These are phyloP conservation scores for Piromyces sp. DNA, from an alignment of 192 early-diverging fungal species.

Conservation along the genomic window DNA sequence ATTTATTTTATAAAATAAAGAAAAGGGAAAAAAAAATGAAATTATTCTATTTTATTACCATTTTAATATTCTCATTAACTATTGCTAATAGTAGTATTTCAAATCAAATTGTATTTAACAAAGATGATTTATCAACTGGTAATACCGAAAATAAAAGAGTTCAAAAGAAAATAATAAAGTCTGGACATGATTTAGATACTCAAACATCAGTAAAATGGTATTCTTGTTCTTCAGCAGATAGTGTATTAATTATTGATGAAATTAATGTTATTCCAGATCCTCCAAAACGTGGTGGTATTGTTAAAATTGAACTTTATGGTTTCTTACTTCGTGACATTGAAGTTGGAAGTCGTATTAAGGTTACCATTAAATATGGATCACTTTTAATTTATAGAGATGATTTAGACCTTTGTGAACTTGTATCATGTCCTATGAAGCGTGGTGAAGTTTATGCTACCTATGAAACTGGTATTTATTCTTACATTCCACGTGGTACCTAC, in stretches of 20 bases:
- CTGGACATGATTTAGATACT: neutral
- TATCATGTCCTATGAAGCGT: neutral
- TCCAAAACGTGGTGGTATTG: neutral
- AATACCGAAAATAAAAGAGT: neutral
- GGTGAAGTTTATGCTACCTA: neutral
- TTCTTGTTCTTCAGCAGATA: neutral
- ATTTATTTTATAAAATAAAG: too few relatives aligned
- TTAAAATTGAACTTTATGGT: neutral
- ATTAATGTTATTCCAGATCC: neutral
- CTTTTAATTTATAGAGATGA: neutral
- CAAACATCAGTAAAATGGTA: neutral
- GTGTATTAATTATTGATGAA: neutral
- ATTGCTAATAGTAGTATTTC: neutral
- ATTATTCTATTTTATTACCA: neutral
- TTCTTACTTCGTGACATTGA: neutral
- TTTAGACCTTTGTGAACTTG: neutral
- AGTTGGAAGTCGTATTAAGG: neutral
- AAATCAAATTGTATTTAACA: neutral
- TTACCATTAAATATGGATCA: neutral
- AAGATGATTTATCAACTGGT: too few relatives aligned
- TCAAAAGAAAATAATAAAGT: neutral
- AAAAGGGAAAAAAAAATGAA: too few relatives aligned
- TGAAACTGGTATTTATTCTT: neutral
- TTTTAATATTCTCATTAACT: neutral
- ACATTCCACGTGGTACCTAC: neutral